phyloP scores from a whole-genome alignment of 768 basidiomycete species.

The Calocybe gangraenosa region DNA sequence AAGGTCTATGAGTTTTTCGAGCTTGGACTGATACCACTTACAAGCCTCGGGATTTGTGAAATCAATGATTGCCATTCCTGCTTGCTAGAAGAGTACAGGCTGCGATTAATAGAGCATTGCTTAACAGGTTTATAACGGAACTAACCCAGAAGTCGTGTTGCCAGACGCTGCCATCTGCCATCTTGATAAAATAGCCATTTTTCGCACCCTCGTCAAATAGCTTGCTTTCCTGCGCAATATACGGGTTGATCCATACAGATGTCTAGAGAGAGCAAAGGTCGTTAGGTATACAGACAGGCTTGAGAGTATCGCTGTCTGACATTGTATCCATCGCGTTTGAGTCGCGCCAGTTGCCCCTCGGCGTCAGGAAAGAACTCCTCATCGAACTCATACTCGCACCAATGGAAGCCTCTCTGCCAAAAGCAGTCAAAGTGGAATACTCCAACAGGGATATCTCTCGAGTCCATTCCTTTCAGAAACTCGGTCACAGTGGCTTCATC shows the following conservation, averaged over 20 bases:
- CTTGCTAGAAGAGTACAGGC: constrained; percentile 26
- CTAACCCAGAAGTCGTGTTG: constrained; percentile 36
- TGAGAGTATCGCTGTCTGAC: constrained; percentile 22
- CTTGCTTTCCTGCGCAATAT: constrained; percentile 35
- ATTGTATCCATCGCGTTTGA: constrained; percentile 35
- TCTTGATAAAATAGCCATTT: constrained; percentile 42
- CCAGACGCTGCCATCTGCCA: constrained; percentile 36
- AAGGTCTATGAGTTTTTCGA: constrained; percentile 34
- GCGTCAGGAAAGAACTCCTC: constrained; percentile 43
- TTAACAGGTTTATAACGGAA: neutral
- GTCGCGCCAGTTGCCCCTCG: constrained; percentile 30
- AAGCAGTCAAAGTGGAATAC: constrained; percentile 49
- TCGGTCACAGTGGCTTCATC: constrained; percentile 38
- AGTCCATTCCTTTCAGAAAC: constrained; percentile 41
- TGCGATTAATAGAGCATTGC: neutral
- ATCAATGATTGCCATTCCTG: constrained; percentile 38
- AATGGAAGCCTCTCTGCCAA: constrained; percentile 32
- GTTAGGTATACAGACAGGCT: neutral
- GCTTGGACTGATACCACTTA: constrained; percentile 38
- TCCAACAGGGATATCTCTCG: constrained; percentile 31
- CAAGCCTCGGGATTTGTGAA: constrained; percentile 40
- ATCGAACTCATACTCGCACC: constrained; percentile 43
- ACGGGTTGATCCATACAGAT: constrained; percentile 37
- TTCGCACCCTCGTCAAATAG: constrained; percentile 39
- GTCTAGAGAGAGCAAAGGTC: constrained; percentile 12